Evolutionary conservation across 495 filamentous ascomycete genomes (phyloP), one percentile per base, ranked within the genome.

Genomic region (Thozetella sp.): DNA sequence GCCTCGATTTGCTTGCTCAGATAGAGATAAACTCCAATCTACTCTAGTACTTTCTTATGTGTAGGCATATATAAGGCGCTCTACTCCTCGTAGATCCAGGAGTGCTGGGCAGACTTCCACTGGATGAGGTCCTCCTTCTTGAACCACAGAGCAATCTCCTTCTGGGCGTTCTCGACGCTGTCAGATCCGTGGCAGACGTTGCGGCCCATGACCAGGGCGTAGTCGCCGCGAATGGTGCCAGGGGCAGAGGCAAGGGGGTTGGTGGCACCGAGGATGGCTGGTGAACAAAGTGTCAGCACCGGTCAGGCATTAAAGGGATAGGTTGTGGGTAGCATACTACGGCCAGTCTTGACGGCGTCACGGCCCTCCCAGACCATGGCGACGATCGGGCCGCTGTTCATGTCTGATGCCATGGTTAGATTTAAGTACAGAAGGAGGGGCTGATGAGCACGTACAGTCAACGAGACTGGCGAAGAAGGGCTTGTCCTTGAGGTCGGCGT

Each of bases 181-280:
- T 99, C 95, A 79, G 93, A 97, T 74, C 95, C 95, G 86, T 99
- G 95, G 88, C 95, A 97, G 80, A 99, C 92, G 85, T 99, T 99
- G 75, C 95, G 93, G 81, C 95, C 95, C 70, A 95, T 91, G 71
- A 93, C 91, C 52, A 83, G 75, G 63, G 75, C 74, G 60, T 61
- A 77, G 70, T 80, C 90, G 77, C 93, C 94, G 82, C 95, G 92
- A 82, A 98, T 98, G 80, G 95, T 98, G 72, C 95, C 95, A 54
- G 95, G 95, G 66, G 87, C 85, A 43, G 94, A 97, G 72, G 88
- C 90, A 62, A 93, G 84, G 66, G 95, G 95, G 89, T 99, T 98
- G 81, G 95, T 99, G 80, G 94, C 94, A 80, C 95, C 95, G 72
- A 99, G 91, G 77, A 99, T 84, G 76, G 80, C 86, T 91, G 63